Percentiles rank a stretch among this genome's conserved stretches.
These are phyloP conservation scores for Trichoderma endophyticum DNA, from an alignment of 2,329 filamentous ascomycete species.

Conservation along the genomic window DNA sequence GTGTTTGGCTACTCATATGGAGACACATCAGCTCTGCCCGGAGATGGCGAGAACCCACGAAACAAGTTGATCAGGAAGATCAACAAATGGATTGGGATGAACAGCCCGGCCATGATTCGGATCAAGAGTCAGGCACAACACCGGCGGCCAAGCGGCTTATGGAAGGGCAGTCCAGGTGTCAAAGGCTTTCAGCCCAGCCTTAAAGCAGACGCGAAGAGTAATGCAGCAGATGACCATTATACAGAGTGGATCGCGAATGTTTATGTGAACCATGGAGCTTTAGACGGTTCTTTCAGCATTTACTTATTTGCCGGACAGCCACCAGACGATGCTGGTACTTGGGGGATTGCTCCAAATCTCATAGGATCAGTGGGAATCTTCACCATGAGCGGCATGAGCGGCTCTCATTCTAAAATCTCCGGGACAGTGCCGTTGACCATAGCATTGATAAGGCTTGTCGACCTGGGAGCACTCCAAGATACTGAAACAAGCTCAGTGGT, in stretches of 20 bases:
- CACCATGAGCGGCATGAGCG: slow-evolving; percentile 38
- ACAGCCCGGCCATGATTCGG: slow-evolving; percentile 29
- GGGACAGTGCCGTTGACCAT: slow-evolving; percentile 53
- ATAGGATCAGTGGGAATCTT: slow-evolving; percentile 62
- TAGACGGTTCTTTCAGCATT: slow-evolving; percentile 59
- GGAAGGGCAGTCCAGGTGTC: not conserved
- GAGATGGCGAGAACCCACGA: slow-evolving; percentile 28
- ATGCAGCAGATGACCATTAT: slow-evolving; percentile 43
- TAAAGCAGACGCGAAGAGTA: slow-evolving; percentile 20
- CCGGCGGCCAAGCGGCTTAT: not conserved
- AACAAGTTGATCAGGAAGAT: slow-evolving; percentile 43
- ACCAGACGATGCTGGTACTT: slow-evolving; percentile 43
- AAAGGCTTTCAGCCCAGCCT: slow-evolving; percentile 26
- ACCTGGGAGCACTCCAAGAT: slow-evolving; percentile 34
- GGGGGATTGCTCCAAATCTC: slow-evolving; percentile 53
- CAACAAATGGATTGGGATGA: slow-evolving; percentile 46
- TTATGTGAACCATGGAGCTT: slow-evolving; percentile 55
- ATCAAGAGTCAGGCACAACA: not conserved
- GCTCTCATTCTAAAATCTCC: slow-evolving; percentile 38
- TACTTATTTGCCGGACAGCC: slow-evolving; percentile 65
- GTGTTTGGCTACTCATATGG: slow-evolving; percentile 73
- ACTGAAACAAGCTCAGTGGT: slow-evolving; percentile 37
- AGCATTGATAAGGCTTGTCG: slow-evolving; percentile 44
- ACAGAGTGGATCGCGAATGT: slow-evolving; percentile 69
- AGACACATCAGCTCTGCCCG: slow-evolving; percentile 45